phyloP scores from a whole-genome alignment of 345 rosid species.

The Theobroma cacao region DNA sequence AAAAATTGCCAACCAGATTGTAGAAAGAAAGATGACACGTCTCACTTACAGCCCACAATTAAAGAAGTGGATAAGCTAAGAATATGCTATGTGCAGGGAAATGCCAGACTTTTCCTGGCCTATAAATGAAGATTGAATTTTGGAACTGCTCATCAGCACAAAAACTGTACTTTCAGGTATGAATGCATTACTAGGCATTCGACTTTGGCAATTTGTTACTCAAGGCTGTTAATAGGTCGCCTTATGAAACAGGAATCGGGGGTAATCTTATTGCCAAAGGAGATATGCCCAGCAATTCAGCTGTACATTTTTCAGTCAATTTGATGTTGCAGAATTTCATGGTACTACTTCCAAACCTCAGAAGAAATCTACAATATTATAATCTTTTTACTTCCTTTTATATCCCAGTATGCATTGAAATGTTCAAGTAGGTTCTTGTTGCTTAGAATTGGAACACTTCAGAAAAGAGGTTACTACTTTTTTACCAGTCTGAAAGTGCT shows the following conservation, averaged over 20 bases:
- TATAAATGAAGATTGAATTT: slow-evolving; percentile 1
- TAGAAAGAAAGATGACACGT: neutral
- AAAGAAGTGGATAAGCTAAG: slow-evolving; percentile 16
- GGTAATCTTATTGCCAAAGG: slow-evolving; percentile 43
- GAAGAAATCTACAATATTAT: no score
- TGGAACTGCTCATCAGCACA: neutral
- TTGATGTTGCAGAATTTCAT: neutral
- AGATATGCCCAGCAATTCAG: slow-evolving; percentile 46
- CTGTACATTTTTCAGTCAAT: slow-evolving; percentile 8
- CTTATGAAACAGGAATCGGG: neutral
- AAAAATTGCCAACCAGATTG: neutral
- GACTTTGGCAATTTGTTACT: slow-evolving; percentile 33
- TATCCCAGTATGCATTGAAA: neutral
- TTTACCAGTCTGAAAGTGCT: neutral
- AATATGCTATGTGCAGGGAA: slow-evolving; percentile 22
- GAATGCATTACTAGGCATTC: slow-evolving; percentile 34
- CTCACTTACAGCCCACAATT: neutral
- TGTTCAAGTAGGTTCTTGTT: neutral
- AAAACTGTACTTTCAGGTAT: slow-evolving; percentile 1
- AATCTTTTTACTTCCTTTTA: neutral
- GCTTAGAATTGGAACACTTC: neutral
- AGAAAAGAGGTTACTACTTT: neutral
- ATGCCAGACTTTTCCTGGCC: neutral
- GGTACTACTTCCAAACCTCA: neutral
- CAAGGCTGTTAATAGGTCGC: neutral